Evolutionary conservation across 2,329 filamentous ascomycete genomes (phyloP).

Genomic region (Dactylella cylindrospora): DNA sequence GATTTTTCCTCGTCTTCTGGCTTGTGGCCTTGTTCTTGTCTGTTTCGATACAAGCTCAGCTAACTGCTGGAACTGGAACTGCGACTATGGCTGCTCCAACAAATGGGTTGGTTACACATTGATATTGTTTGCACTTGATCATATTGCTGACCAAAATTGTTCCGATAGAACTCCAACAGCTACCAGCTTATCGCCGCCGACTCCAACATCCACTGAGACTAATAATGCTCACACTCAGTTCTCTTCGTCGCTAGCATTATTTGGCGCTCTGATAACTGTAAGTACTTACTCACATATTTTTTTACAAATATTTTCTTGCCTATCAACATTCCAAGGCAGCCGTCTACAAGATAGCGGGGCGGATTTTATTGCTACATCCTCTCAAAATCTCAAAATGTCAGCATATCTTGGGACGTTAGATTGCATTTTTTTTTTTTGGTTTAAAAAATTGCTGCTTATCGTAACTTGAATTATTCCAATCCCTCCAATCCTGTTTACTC

Average conservation of each 20-base stretch:
- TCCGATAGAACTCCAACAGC: conserved; percentile 36
- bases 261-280: conserved; percentile 43
- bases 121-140: neutral
- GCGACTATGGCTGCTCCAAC: conserved; percentile 16
- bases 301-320: neutral
- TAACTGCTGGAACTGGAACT: conserved; percentile 28
- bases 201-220: conserved; percentile 37
- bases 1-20: conserved; percentile 32
- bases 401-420: conserved; percentile 5
- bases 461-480: conserved; percentile 26
- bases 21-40: conserved; percentile 34
- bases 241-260: conserved; percentile 40
- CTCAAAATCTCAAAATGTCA: neutral
- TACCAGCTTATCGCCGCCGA: conserved; percentile 28
- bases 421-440: conserved; percentile 1
- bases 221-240: conserved; percentile 35
- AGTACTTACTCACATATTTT: conserved; percentile 7
- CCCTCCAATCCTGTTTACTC: conserved; percentile 18
- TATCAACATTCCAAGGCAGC: neutral
- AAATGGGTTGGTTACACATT: conserved; percentile 32
- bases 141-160: neutral
- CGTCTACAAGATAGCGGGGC: neutral
- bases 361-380: neutral
- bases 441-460: conserved; percentile 18
- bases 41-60: conserved; percentile 38